Base-by-base conservation (phyloP, 495 filamentous ascomycete genomes). In the Hypoxylon rickii region DNA sequence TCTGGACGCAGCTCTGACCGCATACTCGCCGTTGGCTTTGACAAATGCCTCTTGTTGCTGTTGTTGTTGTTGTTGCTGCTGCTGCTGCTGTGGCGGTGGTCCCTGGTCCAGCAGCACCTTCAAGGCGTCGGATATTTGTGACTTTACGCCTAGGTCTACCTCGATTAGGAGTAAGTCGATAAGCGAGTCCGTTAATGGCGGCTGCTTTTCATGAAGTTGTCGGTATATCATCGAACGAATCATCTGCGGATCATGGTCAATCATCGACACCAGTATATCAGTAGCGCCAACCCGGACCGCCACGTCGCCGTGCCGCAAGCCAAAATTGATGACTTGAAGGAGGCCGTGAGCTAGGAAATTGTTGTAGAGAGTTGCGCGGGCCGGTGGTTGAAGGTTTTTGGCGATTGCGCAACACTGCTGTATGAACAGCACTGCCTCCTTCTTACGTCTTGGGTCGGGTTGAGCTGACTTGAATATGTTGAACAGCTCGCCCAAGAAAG, bases 401-500 rank as follows among this genome's bases (percentile, higher is more conserved):
- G 92, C 92, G 63, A 97, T 94, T 3, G 86, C 85, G 58, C 92
- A 95, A 68, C 92, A 97, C 70, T 96, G 91, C 69, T 97, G 95
- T 63, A 98, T 93, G 73, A 98, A 97, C 31, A 91, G 81, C 29
- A 98, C 92, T 0, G 89, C 95, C 58, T 97, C 89, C 70, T 96
- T 96, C 72, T 92, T 95, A 63, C 89, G 86, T 63, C 80, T 83
- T 16, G 76, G 73, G 34, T 88, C 82, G 38, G 78, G 75, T 54
- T 80, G 82, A 39, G 84, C 76, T 1, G 83, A 76, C 46, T 82
- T 79, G 66, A 98, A 96, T 61, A 97, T 90, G 32, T 79, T 79
- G 72, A 97, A 98, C n/a, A 97, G 77, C 58, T 97, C 89, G 58
- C 84, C 86, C 16, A 97, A 75, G 69, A 95, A 96, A 7, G 72